phyloP scores from a whole-genome alignment of 352 stramenopile species.

The Phytophthora rubi region DNA sequence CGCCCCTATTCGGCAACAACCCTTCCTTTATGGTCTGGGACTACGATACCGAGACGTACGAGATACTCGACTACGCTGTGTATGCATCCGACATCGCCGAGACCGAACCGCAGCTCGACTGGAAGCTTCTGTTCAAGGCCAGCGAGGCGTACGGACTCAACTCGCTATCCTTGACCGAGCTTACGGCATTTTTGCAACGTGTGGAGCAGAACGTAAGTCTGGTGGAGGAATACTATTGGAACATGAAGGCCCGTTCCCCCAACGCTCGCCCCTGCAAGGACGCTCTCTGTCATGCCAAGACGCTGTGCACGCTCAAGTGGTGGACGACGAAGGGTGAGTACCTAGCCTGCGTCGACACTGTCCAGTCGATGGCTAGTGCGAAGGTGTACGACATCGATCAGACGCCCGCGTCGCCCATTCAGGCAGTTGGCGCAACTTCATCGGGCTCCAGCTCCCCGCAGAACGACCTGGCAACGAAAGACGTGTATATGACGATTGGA shows the following conservation, averaged over 20 bases:
- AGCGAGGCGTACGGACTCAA: conserved; percentile 66
- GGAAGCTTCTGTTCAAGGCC: conserved; percentile 66
- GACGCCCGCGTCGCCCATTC: conserved; percentile 7
- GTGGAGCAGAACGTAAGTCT: conserved; percentile 58
- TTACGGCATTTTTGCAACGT: conserved; percentile 56
- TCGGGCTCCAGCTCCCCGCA: conserved; percentile 13
- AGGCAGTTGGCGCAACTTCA: conserved; percentile 11
- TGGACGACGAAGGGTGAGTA: conserved; percentile 80
- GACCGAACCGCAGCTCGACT: conserved; percentile 55
- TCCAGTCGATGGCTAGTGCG: conserved; percentile 15
- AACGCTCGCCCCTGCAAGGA: conserved; percentile 51
- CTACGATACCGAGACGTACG: conserved; percentile 73
- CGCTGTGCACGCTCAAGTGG: conserved; percentile 84
- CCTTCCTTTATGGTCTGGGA: conserved; percentile 93
- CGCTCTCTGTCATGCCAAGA: conserved; percentile 60
- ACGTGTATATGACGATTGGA: conserved; percentile 53
- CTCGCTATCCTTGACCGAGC: conserved; percentile 47
- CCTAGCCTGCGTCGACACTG: conserved; percentile 63
- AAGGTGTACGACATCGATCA: not conserved
- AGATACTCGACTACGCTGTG: conserved; percentile 80
- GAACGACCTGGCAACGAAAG: conserved; percentile 18
- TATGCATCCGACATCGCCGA: conserved; percentile 77
- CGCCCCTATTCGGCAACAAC: conserved; percentile 92
- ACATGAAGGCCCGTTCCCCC: conserved; percentile 83
- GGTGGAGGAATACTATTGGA: conserved; percentile 79